phyloP scores from a whole-genome alignment of 495 filamentous ascomycete genomes.

The Daldinia bambusicola region DNA sequence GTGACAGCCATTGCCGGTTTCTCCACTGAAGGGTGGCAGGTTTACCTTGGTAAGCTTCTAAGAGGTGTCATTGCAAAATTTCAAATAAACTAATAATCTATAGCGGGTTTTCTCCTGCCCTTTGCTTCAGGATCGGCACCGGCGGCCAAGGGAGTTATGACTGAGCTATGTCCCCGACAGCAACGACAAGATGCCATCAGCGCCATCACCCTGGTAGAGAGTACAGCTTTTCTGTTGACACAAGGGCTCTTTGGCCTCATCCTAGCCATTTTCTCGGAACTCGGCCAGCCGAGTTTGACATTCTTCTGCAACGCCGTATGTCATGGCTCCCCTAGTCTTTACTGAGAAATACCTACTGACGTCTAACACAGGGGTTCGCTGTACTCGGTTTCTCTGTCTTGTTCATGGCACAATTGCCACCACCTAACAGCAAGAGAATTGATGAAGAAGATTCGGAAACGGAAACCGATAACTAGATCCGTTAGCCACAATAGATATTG shows the following conservation, averaged over 20 bases:
- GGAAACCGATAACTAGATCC: constrained; percentile 14
- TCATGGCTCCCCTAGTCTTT: constrained; percentile 8
- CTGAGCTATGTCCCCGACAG: constrained; percentile 60
- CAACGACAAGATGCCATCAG: constrained; percentile 64
- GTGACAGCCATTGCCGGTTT: constrained; percentile 63
- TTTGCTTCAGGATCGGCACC: constrained; percentile 66
- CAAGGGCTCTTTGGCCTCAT: constrained; percentile 65
- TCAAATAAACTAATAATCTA: constrained; percentile 10
- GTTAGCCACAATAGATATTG: not conserved
- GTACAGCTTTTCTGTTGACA: constrained; percentile 61
- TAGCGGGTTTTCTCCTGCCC: constrained; percentile 60
- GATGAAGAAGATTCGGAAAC: constrained; percentile 48
- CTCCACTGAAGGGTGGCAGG: constrained; percentile 62
- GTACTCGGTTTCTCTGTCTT: constrained; percentile 58
- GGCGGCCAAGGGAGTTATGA: constrained; percentile 67
- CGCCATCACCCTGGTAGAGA: constrained; percentile 66
- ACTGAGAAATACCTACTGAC: not conserved
- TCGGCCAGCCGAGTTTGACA: constrained; percentile 60
- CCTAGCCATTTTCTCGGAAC: constrained; percentile 60
- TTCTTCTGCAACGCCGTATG: constrained; percentile 66
- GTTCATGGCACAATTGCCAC: constrained; percentile 60
- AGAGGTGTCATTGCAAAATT: not conserved
- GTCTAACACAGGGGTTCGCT: constrained; percentile 51
- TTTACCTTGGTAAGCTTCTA: constrained; percentile 58
- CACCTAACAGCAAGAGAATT: constrained; percentile 53